Conservation (phyloP, 345 rosid species). For the Eucalyptus polyanthemos region DNA sequence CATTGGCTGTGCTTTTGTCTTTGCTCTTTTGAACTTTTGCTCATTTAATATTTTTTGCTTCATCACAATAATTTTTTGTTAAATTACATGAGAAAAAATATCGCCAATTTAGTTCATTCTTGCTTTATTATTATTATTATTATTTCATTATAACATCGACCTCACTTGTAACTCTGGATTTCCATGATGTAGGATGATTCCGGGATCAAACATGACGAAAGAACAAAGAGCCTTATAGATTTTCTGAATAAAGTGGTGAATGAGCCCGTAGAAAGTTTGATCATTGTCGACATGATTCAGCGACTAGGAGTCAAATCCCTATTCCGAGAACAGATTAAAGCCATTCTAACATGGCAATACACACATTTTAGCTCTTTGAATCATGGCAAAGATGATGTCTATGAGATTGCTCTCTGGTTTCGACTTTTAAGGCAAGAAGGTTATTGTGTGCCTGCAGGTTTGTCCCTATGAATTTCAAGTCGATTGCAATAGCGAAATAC, state of each 20-base stretch:
- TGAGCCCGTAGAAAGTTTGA: conserved; percentile 1
- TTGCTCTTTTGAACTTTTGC: no score
- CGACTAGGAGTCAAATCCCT: no score
- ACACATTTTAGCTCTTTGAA: background rate
- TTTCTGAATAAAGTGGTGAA: background rate
- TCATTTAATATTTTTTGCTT: no score
- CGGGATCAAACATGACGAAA: background rate
- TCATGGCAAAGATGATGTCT: background rate
- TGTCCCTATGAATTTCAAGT: no score
- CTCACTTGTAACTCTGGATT: no score
- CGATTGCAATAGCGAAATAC: no score
- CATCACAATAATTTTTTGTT: no score
- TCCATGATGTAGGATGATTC: background rate
- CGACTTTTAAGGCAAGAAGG: conserved; percentile 21
- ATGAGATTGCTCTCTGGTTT: conserved; percentile 16
- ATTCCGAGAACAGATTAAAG: conserved; percentile 9
- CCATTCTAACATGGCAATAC: conserved; percentile 6
- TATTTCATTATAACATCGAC: no score
- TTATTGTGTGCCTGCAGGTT: background rate
- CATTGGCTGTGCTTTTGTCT: background rate
- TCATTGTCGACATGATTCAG: no score
- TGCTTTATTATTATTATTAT: no score
- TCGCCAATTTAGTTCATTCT: no score
- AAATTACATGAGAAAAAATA: no score
- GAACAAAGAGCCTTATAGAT: background rate